Base-by-base conservation (phyloP, 345 rosid species). In the Syzygium aqueum region DNA sequence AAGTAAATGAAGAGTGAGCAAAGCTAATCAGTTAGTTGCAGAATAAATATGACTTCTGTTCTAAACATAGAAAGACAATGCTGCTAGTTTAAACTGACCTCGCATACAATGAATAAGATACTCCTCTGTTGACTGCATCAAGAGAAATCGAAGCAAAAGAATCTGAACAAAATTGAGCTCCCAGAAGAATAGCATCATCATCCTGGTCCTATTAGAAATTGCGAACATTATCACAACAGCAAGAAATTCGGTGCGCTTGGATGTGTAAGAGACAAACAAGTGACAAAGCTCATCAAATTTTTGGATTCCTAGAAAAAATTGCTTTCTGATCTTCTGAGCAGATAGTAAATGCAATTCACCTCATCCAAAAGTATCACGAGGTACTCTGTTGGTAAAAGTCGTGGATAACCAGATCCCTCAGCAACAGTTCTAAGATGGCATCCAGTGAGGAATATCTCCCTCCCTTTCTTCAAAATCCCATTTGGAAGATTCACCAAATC, bases 331-430 rank as follows among this genome's bases (percentile, higher is more conserved):
- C 78, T 33, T 67, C 82, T 73, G 15, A 37, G 27, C 82, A 73
- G 82, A 73, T 73, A 43, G 7, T 73, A 1, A 73, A 73, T 73
- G 49, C 80, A 19, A 49, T 50, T 88, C 87, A 95, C 99, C 98
- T 96, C 98, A 88, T 96, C 99, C 84, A 96, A 91, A 92, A 95
- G 90, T 89, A 94, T 92, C 90, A 96, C 96, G 84, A 97, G 96
- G 93, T 96, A 94, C 89, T 97, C 99, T 17, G 99, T 96, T 28
- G 99, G 99, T 85, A 97, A 92, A 90, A 97, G 96, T n/a, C 98
- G 91, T 46, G 95, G 89, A 89, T 87, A 88, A 85, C 98, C 98
- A 89, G 91, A 93, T 86, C 99, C 98, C 95, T 94, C 99, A 65
- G 92, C 94, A 49, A 98, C 98, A 53, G 98, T 95, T 91, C 99